Evolutionary conservation across 2,329 filamentous ascomycete species (phyloP), one percentile per base, ranked within the genome.

Genomic region (Parastagonospora avenae): DNA sequence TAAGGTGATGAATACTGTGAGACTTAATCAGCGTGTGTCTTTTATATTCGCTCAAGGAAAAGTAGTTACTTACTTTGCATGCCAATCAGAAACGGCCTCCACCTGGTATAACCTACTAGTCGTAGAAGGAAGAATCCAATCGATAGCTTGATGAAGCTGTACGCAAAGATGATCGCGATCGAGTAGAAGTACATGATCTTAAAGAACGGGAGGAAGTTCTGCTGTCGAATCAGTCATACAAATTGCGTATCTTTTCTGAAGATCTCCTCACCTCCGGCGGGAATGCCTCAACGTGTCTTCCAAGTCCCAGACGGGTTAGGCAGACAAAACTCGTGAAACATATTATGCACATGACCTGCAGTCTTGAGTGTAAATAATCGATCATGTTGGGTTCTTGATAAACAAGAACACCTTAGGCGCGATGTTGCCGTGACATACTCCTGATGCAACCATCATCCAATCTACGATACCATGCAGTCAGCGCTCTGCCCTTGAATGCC

Each of bases 91-190:
- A 78, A 76, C 62, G 76, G 39, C 60, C 67, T 36, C 74, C 66
- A 46, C 42, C 41, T 52, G 5, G 61, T 66, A 12, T 59, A 50
- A 35, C 64, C 63, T 9, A 76, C 75, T 9, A 80, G 58, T 24
- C 79, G 70, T 47, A 80, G 67, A 14, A 82, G 65, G 56, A 80
- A 79, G 29, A 78, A 71, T 8, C 72, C 76, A 29, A 80, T 74
- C 1, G 79, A 80, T 4, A 81, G 70, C 60, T 81, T 82, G 63
- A 80, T 75, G 8, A 75, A 64, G 39, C 74, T 72, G 27, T 78
- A 75, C 0, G 75, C 59, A n/a, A 75, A 55, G 53, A 81, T 75
- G 14, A 78, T 74, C 35, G 80, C 67, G 40, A 83, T 63, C 4
- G 77, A 76, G 57, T 82, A 78, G 48, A 76, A 75, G 46, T 64